A percentile compares a stretch with the other conserved stretches of the same genome.
Evolutionary conservation across 2,329 filamentous ascomycete species (phyloP).

Genomic region (Pseudogymnoascus sp.): DNA sequence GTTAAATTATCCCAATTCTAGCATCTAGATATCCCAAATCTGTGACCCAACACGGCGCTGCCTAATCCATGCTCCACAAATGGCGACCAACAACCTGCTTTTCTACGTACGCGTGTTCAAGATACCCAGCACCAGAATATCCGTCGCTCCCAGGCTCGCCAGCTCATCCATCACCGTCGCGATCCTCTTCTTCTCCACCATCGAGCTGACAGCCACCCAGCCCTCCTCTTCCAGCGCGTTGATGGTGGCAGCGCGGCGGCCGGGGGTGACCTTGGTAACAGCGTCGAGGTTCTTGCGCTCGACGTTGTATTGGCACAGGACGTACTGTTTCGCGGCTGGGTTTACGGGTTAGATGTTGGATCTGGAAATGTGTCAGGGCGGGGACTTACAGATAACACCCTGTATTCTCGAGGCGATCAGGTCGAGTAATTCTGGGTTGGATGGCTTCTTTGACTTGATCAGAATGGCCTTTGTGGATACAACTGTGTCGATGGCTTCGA

Average conservation of each 20-base stretch:
- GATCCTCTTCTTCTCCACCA: slow-evolving; percentile 62
- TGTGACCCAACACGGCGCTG: neutral
- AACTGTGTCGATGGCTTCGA: slow-evolving; percentile 91
- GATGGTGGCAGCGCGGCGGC: slow-evolving; percentile 86
- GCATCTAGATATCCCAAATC: neutral
- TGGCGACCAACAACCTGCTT: neutral
- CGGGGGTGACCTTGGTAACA: slow-evolving; percentile 75
- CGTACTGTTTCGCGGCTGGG: slow-evolving; percentile 75
- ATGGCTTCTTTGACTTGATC: slow-evolving; percentile 80
- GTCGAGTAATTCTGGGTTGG: slow-evolving; percentile 71
- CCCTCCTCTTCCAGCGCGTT: slow-evolving; percentile 80
- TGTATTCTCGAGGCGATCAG: slow-evolving; percentile 80
- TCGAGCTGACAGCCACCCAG: slow-evolving; percentile 90
- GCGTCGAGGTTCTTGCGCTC: slow-evolving; percentile 58
- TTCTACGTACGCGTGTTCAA: slow-evolving; percentile 25
- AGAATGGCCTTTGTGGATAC: slow-evolving; percentile 80
- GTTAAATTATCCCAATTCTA: neutral
- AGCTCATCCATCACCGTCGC: slow-evolving; percentile 30
- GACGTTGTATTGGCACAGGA: slow-evolving; percentile 95
- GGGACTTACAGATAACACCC: slow-evolving; percentile 71
- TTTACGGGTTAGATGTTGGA: slow-evolving; percentile 13
- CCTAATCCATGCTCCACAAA: neutral
- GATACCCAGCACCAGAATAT: slow-evolving; percentile 30
- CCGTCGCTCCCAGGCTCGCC: slow-evolving; percentile 26
- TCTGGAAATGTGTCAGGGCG: neutral